Conservation (phyloP, 495 filamentous ascomycete species). For the Cercophora samala region DNA sequence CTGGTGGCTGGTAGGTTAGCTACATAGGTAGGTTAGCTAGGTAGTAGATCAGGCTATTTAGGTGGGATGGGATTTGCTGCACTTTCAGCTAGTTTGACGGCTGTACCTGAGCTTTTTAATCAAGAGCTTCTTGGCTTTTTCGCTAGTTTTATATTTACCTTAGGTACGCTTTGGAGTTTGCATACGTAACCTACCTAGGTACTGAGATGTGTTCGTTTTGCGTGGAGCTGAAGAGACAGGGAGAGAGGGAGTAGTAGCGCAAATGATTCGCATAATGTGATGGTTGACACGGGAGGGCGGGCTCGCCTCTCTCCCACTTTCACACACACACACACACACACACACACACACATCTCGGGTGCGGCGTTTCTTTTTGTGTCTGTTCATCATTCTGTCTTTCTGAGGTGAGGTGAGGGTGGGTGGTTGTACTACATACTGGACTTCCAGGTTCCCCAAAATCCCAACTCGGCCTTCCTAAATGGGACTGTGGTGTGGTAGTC, state of each 20-base stretch:
- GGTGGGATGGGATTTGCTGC: background rate
- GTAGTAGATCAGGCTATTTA: background rate
- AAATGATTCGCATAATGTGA: background rate
- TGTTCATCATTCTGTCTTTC: background rate
- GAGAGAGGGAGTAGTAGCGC: too few species aligned
- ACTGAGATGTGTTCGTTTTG: background rate
- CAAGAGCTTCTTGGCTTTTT: background rate
- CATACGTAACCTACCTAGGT: background rate
- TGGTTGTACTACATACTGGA: background rate
- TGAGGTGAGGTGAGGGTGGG: background rate
- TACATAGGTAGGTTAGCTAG: too few species aligned
- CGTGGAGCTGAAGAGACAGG: background rate
- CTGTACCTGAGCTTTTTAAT: background rate
- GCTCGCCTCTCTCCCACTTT: background rate
- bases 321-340: too few species aligned
- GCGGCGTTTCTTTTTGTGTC: background rate
- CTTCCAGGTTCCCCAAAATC: background rate
- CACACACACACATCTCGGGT: background rate
- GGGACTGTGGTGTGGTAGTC: background rate
- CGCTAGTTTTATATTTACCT: background rate
- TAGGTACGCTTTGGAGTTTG: too few species aligned
- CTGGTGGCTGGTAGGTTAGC: too few species aligned
- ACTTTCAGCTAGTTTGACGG: background rate
- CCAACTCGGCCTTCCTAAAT: background rate
- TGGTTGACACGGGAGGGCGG: background rate